Conservation (phyloP, 495 filamentous ascomycete genomes). For the Neurospora sp. region DNA sequence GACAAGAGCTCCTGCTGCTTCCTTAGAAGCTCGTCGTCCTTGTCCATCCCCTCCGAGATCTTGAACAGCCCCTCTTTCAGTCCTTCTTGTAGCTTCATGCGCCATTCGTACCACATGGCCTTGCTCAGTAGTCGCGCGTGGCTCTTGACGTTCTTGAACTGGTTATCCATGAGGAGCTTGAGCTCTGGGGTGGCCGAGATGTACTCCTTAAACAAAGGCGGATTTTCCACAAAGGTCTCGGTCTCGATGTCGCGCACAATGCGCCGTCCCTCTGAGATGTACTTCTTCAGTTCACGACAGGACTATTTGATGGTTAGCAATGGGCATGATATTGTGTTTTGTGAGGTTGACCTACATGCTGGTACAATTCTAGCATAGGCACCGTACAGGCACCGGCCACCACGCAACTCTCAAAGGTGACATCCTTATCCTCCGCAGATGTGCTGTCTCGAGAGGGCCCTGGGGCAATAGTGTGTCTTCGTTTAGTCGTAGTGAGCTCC, state of each 20-base stretch:
- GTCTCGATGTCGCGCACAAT: slow-evolving; percentile 83
- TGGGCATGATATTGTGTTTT: neutral
- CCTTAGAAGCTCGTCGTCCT: slow-evolving; percentile 58
- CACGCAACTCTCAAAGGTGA: slow-evolving; percentile 64
- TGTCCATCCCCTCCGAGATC: slow-evolving; percentile 64
- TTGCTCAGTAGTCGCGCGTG: slow-evolving; percentile 83
- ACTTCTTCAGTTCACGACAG: slow-evolving; percentile 87
- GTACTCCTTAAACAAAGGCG: slow-evolving; percentile 85
- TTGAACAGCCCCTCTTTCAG: slow-evolving; percentile 68
- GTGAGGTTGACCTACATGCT: slow-evolving; percentile 55
- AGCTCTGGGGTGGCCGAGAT: slow-evolving; percentile 77
- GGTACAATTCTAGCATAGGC: slow-evolving; percentile 87
- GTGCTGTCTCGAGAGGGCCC: slow-evolving; percentile 30
- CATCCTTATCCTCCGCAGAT: slow-evolving; percentile 34
- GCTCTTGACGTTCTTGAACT: slow-evolving; percentile 93
- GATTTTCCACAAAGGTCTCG: slow-evolving; percentile 79
- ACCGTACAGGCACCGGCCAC: slow-evolving; percentile 84
- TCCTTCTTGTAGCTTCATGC: slow-evolving; percentile 78
- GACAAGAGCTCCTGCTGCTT: slow-evolving; percentile 58
- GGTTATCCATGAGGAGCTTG: slow-evolving; percentile 80
- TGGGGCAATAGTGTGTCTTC: slow-evolving; percentile 72
- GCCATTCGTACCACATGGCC: slow-evolving; percentile 96
- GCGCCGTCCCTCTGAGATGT: slow-evolving; percentile 80
- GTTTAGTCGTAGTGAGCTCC: slow-evolving; percentile 85
- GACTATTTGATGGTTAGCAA: slow-evolving; percentile 46